Evolutionary conservation across 768 basidiomycete genomes (phyloP).

Genomic region (Boletus reticuloceps): DNA sequence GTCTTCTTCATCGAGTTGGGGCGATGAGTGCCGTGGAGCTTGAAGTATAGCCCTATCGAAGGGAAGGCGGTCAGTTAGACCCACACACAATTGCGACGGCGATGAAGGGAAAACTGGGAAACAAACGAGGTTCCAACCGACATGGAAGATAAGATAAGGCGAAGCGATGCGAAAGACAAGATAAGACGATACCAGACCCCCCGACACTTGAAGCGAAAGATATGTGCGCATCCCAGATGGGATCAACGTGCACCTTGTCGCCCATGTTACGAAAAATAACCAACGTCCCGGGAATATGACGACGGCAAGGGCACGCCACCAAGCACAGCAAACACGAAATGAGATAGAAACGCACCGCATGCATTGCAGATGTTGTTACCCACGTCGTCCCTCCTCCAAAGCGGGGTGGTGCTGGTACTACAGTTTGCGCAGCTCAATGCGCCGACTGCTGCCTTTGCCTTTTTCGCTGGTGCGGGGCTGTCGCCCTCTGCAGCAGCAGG

Average conservation of each 20-base stretch:
- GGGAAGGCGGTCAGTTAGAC: constrained; percentile 15
- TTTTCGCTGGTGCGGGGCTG: constrained; percentile 32
- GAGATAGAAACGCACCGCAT: constrained; percentile 64
- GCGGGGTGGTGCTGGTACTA: constrained; percentile 83
- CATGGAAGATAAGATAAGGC: constrained; percentile 27
- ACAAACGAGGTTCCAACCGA: background rate
- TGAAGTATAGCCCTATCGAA: constrained; percentile 88
- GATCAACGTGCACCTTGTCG: constrained; percentile 21
- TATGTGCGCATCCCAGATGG: constrained; percentile 18
- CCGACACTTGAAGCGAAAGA: constrained; percentile 18
- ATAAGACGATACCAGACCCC: constrained; percentile 16
- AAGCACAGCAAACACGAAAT: constrained; percentile 25
- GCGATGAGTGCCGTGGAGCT: constrained; percentile 94
- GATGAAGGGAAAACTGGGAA: background rate
- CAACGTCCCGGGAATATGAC: constrained; percentile 3
- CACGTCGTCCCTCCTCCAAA: constrained; percentile 87
- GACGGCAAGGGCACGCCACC: constrained; percentile 20
- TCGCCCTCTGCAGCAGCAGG: constrained; percentile 28
- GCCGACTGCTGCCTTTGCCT: constrained; percentile 49
- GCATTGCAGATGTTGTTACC: constrained; percentile 96
- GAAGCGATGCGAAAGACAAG: constrained; percentile 10
- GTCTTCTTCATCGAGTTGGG: constrained; percentile 99
- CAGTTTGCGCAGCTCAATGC: constrained; percentile 86
- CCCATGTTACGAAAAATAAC: constrained; percentile 21
- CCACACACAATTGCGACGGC: background rate